Evolutionary conservation across 805 yeast species (phyloP), one percentile per base, ranked within the genome.

Genomic region (Yarrowia bubula): DNA sequence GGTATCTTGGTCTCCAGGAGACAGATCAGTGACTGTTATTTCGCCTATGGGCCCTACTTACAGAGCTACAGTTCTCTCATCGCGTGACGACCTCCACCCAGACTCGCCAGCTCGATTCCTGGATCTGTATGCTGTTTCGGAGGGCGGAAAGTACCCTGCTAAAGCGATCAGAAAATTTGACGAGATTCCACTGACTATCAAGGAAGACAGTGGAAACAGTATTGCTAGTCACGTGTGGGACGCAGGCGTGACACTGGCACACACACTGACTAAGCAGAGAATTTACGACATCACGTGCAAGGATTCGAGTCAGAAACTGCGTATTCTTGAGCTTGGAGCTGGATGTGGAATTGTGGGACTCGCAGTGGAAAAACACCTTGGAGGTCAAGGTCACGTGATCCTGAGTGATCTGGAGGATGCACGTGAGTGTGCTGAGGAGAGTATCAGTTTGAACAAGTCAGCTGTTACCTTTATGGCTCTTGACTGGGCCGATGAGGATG

Each of bases 201-300:
- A 66, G 35, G 82, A 79, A 65, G 81, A 79, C 51, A 67, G 76
- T 0, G 78, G 80, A 1, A 75, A 78, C 42, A 76, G 74, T 60
- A 76, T 79, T 33, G 82, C 81, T 14, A 70, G 79, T 41, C 81
- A 79, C 66, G 66, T 79, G 18, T 79, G 82, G 82, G 80, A 78
- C 66, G 79, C 78, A 7, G 80, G 79, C 1, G 68, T 76, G 8
- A 47, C 55, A 2, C 31, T 48, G 69, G 67, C 53, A 65, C 63
- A 14, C 17, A 70, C 7, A 17, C 66, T 1, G 37, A 65, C 55
- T 17, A 47, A 41, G 35, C 17, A 44, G 33, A n/a, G 48, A 13
- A 7, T 43, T 4, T 50, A 66, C 4, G 18, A 31, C 35, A 35
- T 47, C 32, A 28, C 38, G 10, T 11, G 61, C 15, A 55, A 39